A percentile compares a stretch with the other conserved stretches of the same genome.
Conservation (phyloP, 176 grass and related monocot species). For the Leersia perrieri region DNA sequence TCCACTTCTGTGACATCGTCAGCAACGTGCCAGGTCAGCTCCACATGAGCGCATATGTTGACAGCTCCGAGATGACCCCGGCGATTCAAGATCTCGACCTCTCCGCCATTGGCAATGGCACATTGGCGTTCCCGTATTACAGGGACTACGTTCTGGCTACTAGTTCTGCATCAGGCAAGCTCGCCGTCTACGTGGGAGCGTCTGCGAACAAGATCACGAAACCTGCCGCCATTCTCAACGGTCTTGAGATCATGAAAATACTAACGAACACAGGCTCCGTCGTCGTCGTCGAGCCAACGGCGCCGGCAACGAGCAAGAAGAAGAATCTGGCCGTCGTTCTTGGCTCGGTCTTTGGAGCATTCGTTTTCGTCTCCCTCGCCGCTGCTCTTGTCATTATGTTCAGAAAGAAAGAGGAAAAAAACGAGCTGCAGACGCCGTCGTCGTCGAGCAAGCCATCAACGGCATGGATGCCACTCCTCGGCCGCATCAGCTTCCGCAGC, state of each 20-base stretch:
- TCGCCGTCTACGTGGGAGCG: conserved; percentile 38
- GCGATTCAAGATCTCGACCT: conserved; percentile 33
- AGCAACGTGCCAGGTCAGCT: conserved; percentile 23
- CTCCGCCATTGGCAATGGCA: background rate
- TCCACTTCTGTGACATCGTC: conserved; percentile 77
- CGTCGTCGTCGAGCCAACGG: conserved; percentile 33
- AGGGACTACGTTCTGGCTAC: conserved; percentile 40
- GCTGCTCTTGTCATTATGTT: conserved; percentile 13
- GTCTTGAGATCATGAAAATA: conserved; percentile 76
- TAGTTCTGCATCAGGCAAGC: conserved; percentile 9
- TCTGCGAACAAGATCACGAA: conserved; percentile 7
- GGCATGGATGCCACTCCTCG: conserved; percentile 40
- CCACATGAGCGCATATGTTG: conserved; percentile 42
- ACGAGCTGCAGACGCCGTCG: background rate
- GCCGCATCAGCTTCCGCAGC: conserved; percentile 18
- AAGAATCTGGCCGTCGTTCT: conserved; percentile 40
- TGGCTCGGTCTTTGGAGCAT: conserved; percentile 47
- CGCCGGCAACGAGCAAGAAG: background rate
- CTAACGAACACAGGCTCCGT: conserved; percentile 26
- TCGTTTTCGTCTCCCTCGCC: conserved; percentile 33
- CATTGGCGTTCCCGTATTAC: conserved; percentile 46
- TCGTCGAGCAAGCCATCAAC: conserved; percentile 1
- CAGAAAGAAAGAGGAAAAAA: conserved; percentile 1
- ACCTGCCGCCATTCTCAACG: conserved; percentile 59
- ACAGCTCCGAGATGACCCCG: background rate